phyloP scores from a whole-genome alignment of 441 rosid genomes.

The Omphalea diandra region DNA sequence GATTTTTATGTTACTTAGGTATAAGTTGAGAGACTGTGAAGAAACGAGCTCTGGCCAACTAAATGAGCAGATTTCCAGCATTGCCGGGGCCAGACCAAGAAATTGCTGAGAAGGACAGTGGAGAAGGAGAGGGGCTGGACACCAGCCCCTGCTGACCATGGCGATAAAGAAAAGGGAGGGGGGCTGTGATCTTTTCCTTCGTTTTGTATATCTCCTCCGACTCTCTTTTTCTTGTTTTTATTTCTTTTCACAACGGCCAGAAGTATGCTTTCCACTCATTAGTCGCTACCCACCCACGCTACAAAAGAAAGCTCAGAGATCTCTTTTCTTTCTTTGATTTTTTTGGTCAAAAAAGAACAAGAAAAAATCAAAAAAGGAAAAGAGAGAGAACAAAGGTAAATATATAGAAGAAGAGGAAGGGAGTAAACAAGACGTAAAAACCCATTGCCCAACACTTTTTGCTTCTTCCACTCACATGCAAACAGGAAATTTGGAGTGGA shows the following conservation, averaged over 20 bases:
- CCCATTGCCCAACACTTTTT: neutral
- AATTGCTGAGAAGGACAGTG: too few relatives aligned
- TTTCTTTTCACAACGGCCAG: constrained; percentile 65
- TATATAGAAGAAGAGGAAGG: too few relatives aligned
- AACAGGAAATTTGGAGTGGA: neutral
- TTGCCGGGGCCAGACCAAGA: too few relatives aligned
- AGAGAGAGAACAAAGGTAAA: constrained; percentile 35
- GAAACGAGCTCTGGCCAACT: too few relatives aligned
- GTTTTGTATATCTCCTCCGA: neutral
- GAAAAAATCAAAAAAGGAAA: constrained; percentile 1
- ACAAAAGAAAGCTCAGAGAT: neutral
- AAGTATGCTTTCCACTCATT: constrained; percentile 46
- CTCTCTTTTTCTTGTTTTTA: constrained; percentile 26
- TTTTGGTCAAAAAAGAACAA: too few relatives aligned
- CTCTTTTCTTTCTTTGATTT: neutral
- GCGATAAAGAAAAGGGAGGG: too few relatives aligned
- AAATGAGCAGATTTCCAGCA: too few relatives aligned
- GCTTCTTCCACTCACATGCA: neutral
- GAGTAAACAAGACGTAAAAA: neutral
- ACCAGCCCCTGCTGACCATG: too few relatives aligned
- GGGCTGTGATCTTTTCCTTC: too few relatives aligned
- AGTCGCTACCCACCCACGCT: constrained; percentile 26
- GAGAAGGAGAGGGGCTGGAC: too few relatives aligned
- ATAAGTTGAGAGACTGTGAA: too few relatives aligned
- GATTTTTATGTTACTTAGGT: too few relatives aligned